A percentile compares a stretch with the other conserved stretches of the same genome.
These are phyloP conservation scores for Volvox carteri DNA, from an alignment of 163 green algal species.

Conservation along the genomic window DNA sequence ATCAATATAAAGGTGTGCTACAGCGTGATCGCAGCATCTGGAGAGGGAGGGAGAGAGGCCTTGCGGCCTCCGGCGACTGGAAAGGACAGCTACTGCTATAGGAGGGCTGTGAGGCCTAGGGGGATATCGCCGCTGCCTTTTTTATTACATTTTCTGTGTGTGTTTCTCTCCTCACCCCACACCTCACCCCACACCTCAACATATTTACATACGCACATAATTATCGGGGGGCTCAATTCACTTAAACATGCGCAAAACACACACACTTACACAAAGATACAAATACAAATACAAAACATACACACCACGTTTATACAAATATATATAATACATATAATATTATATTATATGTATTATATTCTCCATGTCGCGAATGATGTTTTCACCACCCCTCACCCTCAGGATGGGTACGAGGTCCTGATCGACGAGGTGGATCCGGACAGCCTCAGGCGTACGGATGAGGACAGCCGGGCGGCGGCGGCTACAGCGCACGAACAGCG, in stretches of 20 bases:
- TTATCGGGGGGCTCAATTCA: no score
- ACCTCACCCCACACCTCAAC: not conserved
- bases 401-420: slow-evolving; percentile 57
- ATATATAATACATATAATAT: no score
- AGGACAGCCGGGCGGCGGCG: not conserved
- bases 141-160: no score
- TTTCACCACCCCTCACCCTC: slow-evolving; percentile 1
- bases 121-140: not conserved
- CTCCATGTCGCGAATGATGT: no score
- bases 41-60: not conserved
- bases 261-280: not conserved
- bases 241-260: not conserved
- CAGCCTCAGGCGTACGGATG: not conserved
- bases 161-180: not conserved
- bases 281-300: not conserved
- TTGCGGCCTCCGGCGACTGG: not conserved
- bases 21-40: not conserved
- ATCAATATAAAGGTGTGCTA: no score
- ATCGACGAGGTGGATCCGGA: slow-evolving; percentile 49
- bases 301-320: no score
- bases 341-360: no score
- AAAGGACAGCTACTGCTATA: not conserved
- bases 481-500: slow-evolving; percentile 55
- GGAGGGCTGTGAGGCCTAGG: no score
- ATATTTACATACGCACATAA: no score